These are phyloP conservation scores for Penicillium sp. DNA, from an alignment of 2,329 filamentous ascomycete species.

Conservation along the genomic window DNA sequence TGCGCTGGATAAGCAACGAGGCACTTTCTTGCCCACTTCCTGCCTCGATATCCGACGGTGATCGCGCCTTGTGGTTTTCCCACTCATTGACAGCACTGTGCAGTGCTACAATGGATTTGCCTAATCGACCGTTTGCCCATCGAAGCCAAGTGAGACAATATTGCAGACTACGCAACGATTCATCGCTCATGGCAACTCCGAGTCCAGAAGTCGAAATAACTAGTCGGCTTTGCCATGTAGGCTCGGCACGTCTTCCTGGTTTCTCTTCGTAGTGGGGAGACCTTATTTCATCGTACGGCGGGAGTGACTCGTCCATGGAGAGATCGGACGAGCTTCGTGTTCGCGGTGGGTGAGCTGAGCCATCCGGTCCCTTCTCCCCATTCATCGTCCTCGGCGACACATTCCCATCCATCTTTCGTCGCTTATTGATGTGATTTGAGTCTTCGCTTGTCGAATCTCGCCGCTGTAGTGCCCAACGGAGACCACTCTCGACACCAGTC, in stretches of 20 bases:
- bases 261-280: constrained; percentile 67
- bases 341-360: constrained; percentile 21
- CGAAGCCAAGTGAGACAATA: constrained; percentile 79
- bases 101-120: constrained; percentile 69
- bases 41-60: constrained; percentile 18
- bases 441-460: constrained; percentile 35
- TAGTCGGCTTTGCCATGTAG: constrained; percentile 74
- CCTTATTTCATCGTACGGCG: constrained; percentile 76
- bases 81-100: constrained; percentile 77
- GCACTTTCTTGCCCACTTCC: constrained; percentile 22
- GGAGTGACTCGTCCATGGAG: constrained; percentile 71
- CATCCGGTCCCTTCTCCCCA: constrained; percentile 44
- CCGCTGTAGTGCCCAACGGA: constrained; percentile 73
- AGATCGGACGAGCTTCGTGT: constrained; percentile 60
- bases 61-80: constrained; percentile 53
- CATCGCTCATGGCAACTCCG: constrained; percentile 85
- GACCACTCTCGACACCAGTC: constrained; percentile 82
- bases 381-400: constrained; percentile 42
- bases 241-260: constrained; percentile 32
- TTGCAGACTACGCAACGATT: constrained; percentile 78
- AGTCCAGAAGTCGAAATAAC: constrained; percentile 89
- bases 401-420: constrained; percentile 45
- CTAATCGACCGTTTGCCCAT: constrained; percentile 78
- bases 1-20: constrained; percentile 47
- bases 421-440: constrained; percentile 37